Percentiles rank a stretch among this genome's conserved stretches.
Evolutionary conservation across 768 basidiomycete species (phyloP).

Genomic region (Mycena vitilis): DNA sequence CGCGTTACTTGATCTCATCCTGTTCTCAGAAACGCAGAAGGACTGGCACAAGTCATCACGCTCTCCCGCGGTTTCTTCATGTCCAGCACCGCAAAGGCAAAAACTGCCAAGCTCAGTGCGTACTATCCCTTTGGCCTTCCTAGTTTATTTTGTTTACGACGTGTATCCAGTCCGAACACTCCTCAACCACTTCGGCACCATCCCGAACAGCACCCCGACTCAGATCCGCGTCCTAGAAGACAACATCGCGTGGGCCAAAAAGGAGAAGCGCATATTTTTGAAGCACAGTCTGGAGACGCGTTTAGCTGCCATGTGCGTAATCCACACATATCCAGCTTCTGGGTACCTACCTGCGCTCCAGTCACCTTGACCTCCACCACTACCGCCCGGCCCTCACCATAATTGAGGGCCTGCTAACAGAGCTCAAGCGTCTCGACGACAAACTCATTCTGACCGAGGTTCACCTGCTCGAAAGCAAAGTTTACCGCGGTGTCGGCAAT

Average conservation of each 20-base stretch:
- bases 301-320: conserved; percentile 74
- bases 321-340: neutral
- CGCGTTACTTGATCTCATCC: neutral
- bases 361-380: conserved; percentile 80
- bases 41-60: conserved; percentile 88
- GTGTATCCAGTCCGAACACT: conserved; percentile 82
- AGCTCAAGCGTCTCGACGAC: conserved; percentile 94
- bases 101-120: conserved; percentile 95
- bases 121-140: neutral
- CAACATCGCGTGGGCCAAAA: conserved; percentile 92
- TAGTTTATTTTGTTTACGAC: neutral
- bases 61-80: conserved; percentile 88
- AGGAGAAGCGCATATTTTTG: conserved; percentile 94
- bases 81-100: conserved; percentile 95
- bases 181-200: conserved; percentile 87
- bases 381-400: conserved; percentile 83
- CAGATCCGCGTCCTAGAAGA: conserved; percentile 91
- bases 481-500: conserved; percentile 91
- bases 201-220: conserved; percentile 77
- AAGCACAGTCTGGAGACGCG: conserved; percentile 94
- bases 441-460: conserved; percentile 99
- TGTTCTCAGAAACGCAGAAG: conserved; percentile 76
- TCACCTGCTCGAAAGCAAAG: conserved; percentile 91
- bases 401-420: conserved; percentile 89
- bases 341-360: conserved; percentile 42